Evolutionary conservation across 805 yeast species (phyloP).

Genomic region (Yamadazyma phyllophila): DNA sequence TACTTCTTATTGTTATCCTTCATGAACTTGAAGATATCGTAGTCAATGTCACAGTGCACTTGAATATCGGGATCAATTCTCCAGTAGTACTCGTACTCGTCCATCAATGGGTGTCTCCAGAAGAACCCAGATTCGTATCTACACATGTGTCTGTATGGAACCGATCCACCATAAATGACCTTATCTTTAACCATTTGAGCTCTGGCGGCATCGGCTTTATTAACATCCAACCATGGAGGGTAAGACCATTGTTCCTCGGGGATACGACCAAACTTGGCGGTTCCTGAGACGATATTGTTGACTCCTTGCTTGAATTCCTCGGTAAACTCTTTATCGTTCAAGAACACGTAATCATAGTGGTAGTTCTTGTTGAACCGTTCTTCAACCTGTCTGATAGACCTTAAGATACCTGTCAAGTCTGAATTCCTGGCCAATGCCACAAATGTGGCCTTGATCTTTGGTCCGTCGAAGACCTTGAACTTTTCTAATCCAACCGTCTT

Average conservation of each 20-base stretch:
- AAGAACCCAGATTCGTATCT: constrained; percentile 89
- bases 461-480: constrained; percentile 33
- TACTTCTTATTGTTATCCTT: constrained; percentile 74
- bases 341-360: constrained; percentile 92
- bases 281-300: constrained; percentile 68
- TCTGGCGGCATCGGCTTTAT: constrained; percentile 65
- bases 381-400: constrained; percentile 74
- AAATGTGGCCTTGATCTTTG: constrained; percentile 70
- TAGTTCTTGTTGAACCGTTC: constrained; percentile 82
- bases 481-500: constrained; percentile 14
- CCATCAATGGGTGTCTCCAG: constrained; percentile 70
- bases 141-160: constrained; percentile 89
- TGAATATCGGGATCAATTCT: constrained; percentile 87
- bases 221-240: constrained; percentile 79
- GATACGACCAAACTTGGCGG: constrained; percentile 71
- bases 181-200: constrained; percentile 51
- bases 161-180: constrained; percentile 73
- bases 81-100: constrained; percentile 89
- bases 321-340: constrained; percentile 81
- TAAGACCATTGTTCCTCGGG: constrained; percentile 87
- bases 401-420: constrained; percentile 62
- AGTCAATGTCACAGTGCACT: constrained; percentile 78
- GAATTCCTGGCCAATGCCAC: constrained; percentile 75
- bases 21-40: constrained; percentile 84
- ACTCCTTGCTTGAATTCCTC: constrained; percentile 78